Conservation (phyloP, 129 eudicot genomes). For the Flaveria ramosissima region DNA sequence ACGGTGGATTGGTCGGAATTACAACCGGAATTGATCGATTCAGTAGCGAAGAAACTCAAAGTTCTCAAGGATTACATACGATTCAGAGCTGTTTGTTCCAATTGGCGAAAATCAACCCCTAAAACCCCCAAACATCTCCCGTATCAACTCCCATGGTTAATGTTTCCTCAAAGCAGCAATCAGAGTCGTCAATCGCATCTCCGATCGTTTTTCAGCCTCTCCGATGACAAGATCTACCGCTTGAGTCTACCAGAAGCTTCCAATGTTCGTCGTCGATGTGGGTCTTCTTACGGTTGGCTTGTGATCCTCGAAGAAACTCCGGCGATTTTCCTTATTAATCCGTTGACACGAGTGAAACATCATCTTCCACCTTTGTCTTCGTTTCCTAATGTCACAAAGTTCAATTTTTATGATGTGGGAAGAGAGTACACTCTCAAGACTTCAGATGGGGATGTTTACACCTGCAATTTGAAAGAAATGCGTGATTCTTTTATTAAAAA, state of each 20-base stretch:
- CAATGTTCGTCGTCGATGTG: constrained; percentile 60
- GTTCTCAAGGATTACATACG: constrained; percentile 52
- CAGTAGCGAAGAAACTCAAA: constrained; percentile 42
- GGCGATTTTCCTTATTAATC: constrained; percentile 51
- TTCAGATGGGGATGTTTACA: constrained; percentile 35
- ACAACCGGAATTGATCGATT: constrained; percentile 59
- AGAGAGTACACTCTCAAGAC: constrained; percentile 53
- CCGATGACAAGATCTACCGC: constrained; percentile 41
- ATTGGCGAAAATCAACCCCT: constrained; percentile 51
- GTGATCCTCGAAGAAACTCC: constrained; percentile 62
- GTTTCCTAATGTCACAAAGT: constrained; percentile 55
- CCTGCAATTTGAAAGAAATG: constrained; percentile 60
- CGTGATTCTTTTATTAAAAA: constrained; percentile 65
- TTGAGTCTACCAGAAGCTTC: constrained; percentile 59
- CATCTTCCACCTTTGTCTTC: constrained; percentile 55
- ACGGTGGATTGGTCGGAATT: constrained; percentile 63
- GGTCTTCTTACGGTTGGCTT: constrained; percentile 80
- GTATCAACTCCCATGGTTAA: constrained; percentile 64
- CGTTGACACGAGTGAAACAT: constrained; percentile 47
- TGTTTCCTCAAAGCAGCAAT: constrained; percentile 56
- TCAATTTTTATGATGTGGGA: constrained; percentile 56
- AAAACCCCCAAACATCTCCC: constrained; percentile 51
- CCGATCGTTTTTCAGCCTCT: constrained; percentile 49
- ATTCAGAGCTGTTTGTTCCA: constrained; percentile 62
- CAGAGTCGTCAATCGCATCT: constrained; percentile 30